Evolutionary conservation across 768 basidiomycete genomes (phyloP), one percentile per base, ranked within the genome.

Genomic region (Lactarius evosmus): DNA sequence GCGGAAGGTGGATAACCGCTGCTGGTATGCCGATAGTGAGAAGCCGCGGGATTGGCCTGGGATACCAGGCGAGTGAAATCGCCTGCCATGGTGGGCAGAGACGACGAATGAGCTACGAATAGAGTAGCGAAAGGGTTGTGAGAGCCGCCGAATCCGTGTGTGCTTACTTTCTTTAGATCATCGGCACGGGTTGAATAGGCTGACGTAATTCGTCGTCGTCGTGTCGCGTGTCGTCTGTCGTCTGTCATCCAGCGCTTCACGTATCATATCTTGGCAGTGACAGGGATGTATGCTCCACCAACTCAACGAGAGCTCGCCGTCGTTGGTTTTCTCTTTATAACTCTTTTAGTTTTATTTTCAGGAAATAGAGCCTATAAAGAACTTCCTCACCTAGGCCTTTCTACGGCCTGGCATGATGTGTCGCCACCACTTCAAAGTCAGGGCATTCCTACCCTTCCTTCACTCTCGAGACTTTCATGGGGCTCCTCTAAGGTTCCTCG

Each of bases 31-130:
- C 78, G 82, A 79, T 80, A 78, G 67, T 77, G 75, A 69, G 79
- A 76, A 60, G 82, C 69, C 44, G 87, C 87, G 32, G 87, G 88
- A 70, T 89, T 90, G 36, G 85, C 83, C 70, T 83, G 82, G 12
- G 87, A 85, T 61, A 91, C 88, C 60, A 91, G 82, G 68, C 84
- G 79, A 66, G 85, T 77, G 74, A 91, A 91, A 78, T 89, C 88
- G 76, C 88, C 86, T 75, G 77, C 80, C 86, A 87, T 87, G 29
- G 25, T 57, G 32, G 54, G 33, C 59, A 54, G 49, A n/a, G 55
- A 40, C 60, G 51, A 57, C 34, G 33, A 56, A 33, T 40, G 46
- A 36, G 41, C 60, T 16, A 53, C 30, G 17, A 32, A 41, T 34
- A 25, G 56, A 32, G 29, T 0, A 56, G 44, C 19, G 40, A 58